A percentile compares a stretch with the other conserved stretches of the same genome.
These are phyloP conservation scores for Drosera spatulata DNA, from an alignment of 179 eudicot genomes.

Conservation along the genomic window DNA sequence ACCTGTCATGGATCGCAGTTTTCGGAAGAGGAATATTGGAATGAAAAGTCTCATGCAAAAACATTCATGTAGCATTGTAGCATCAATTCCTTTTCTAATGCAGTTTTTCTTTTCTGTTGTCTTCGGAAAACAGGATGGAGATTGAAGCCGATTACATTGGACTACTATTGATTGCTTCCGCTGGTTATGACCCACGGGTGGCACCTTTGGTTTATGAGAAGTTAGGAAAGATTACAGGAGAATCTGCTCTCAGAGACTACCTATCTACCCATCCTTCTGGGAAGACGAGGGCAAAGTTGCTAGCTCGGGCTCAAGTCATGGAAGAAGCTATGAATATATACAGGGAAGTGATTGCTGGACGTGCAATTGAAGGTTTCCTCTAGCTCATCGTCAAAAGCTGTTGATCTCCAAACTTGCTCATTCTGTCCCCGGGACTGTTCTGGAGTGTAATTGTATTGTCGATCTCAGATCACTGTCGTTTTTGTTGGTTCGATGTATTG, in stretches of 20 bases:
- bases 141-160: slow-evolving; percentile 98
- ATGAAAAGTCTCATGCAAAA: too few relatives aligned
- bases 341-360: slow-evolving; percentile 46
- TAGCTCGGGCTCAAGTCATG: slow-evolving; percentile 81
- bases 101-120: background rate
- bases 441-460: too few relatives aligned
- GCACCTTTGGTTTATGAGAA: slow-evolving; percentile 89
- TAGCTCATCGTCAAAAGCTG: slow-evolving; percentile 9
- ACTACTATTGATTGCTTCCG: slow-evolving; percentile 64
- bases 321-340: slow-evolving; percentile 74
- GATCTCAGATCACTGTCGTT: too few relatives aligned
- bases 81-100: too few relatives aligned
- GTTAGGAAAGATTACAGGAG: slow-evolving; percentile 49
- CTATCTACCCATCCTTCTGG: slow-evolving; percentile 96
- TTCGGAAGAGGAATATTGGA: too few relatives aligned
- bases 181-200: slow-evolving; percentile 81
- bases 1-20: too few relatives aligned
- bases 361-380: slow-evolving; percentile 64
- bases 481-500: too few relatives aligned
- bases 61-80: too few relatives aligned
- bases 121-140: slow-evolving; percentile 58
- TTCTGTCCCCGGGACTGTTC: too few relatives aligned
- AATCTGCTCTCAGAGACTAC: slow-evolving; percentile 46
- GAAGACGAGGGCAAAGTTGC: slow-evolving; percentile 54
- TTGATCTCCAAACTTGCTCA: background rate